Conservation (phyloP, 2,329 filamentous ascomycete species). For the Arthrobotrys conoides region DNA sequence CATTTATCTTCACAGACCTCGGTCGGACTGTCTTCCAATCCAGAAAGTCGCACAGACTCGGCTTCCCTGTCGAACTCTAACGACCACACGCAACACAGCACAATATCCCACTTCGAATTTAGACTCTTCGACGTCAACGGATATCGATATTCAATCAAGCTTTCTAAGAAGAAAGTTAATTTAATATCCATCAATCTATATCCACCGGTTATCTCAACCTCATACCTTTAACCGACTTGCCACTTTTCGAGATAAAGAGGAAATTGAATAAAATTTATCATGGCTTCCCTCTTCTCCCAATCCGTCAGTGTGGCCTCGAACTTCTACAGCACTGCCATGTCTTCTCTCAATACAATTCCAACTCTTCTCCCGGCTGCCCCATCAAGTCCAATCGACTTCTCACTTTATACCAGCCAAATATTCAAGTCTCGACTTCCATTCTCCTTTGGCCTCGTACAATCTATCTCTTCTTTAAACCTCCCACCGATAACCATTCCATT, state of each 20-base stretch:
- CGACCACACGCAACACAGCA: conserved; percentile 24
- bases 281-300: conserved; percentile 50
- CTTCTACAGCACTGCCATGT: conserved; percentile 49
- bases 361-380: conserved; percentile 48
- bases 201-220: conserved; percentile 8
- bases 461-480: conserved; percentile 23
- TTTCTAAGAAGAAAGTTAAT: conserved; percentile 27
- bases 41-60: conserved; percentile 30
- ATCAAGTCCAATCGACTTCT: conserved; percentile 41
- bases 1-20: too few relatives aligned
- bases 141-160: too few relatives aligned
- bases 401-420: conserved; percentile 43
- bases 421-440: conserved; percentile 46
- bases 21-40: too few relatives aligned
- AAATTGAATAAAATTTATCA: too few relatives aligned
- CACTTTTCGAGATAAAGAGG: conserved; percentile 5
- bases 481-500: conserved; percentile 29
- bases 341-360: conserved; percentile 51
- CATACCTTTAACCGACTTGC: not conserved
- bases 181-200: not conserved
- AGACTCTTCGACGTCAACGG: conserved; percentile 25
- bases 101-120: conserved; percentile 35
- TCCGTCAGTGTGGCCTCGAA: conserved; percentile 47
- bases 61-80: conserved; percentile 26
- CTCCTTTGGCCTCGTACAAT: conserved; percentile 25